Conservation (phyloP, 2,329 filamentous ascomycete genomes). For the Stagonosporopsis cucurbitacearum region DNA sequence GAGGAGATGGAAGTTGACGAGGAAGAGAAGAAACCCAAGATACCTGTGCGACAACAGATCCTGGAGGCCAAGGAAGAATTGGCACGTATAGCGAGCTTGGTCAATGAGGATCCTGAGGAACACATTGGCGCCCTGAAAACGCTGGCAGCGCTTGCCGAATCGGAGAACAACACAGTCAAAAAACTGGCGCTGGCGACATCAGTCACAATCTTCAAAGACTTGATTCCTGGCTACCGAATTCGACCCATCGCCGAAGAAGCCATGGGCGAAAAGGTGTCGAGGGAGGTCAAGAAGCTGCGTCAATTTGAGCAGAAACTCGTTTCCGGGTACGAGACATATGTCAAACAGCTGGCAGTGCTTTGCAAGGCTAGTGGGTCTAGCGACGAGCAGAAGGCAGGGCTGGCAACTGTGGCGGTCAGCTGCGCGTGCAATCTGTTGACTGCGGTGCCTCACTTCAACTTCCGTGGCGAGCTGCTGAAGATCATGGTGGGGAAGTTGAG, state of each 20-base stretch:
- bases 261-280: conserved; percentile 80
- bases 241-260: conserved; percentile 78
- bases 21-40: conserved; percentile 63
- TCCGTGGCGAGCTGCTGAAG: conserved; percentile 83
- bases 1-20: conserved; percentile 49
- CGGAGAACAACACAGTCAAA: conserved; percentile 74
- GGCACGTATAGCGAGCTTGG: conserved; percentile 76
- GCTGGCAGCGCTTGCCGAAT: conserved; percentile 75
- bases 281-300: conserved; percentile 83
- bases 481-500: conserved; percentile 87
- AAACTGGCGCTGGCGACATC: conserved; percentile 88
- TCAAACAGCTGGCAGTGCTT: conserved; percentile 74
- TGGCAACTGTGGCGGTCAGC: conserved; percentile 79
- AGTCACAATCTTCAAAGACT: conserved; percentile 89
- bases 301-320: conserved; percentile 89
- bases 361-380: conserved; percentile 63
- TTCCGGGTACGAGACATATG: conserved; percentile 81
- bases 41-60: conserved; percentile 81
- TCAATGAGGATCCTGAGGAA: conserved; percentile 95
- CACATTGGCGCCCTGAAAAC: conserved; percentile 80
- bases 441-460: conserved; percentile 95
- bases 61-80: conserved; percentile 89
- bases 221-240: conserved; percentile 96
- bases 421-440: conserved; percentile 84
- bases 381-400: conserved; percentile 47